A percentile compares a stretch with the other conserved stretches of the same genome.
Evolutionary conservation across 768 basidiomycete genomes (phyloP).

Genomic region (Lactifluus rugatus): DNA sequence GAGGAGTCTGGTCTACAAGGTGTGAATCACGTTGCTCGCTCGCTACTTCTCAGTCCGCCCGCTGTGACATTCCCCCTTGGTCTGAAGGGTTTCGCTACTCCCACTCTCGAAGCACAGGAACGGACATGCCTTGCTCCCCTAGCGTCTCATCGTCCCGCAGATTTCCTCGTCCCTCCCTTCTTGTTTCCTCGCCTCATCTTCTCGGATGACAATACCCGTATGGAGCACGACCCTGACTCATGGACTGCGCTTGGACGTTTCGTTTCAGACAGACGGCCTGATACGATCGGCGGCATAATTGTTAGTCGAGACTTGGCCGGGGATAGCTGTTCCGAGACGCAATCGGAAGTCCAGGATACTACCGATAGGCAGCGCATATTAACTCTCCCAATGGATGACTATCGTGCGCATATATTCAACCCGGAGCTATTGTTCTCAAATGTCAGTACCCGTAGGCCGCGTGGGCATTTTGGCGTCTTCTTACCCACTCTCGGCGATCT

Average conservation of each 20-base stretch:
- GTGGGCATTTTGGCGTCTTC: conserved; percentile 11
- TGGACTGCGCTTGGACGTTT: conserved; percentile 26
- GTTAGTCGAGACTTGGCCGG: conserved; percentile 15
- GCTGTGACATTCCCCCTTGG: conserved; percentile 18
- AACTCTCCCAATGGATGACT: background rate
- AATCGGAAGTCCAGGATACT: conserved; percentile 1
- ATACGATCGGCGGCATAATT: conserved; percentile 33
- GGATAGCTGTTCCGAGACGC: conserved; percentile 10
- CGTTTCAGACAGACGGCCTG: conserved; percentile 23
- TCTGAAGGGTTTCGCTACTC: conserved; percentile 5
- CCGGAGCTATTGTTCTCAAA: background rate
- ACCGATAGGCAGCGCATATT: background rate
- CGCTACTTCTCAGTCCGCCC: conserved; percentile 12
- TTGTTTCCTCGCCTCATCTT: conserved; percentile 31
- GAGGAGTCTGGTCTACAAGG: conserved; percentile 9
- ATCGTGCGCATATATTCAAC: conserved; percentile 1
- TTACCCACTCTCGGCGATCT: conserved; percentile 14
- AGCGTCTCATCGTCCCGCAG: conserved; percentile 30
- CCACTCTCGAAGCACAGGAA: background rate
- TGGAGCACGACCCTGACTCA: conserved; percentile 12
- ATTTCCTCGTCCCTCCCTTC: conserved; percentile 55
- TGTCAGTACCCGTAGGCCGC: background rate
- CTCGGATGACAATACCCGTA: conserved; percentile 23
- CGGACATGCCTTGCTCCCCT: conserved; percentile 24
- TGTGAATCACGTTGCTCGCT: background rate